phyloP scores from a whole-genome alignment of 2,329 filamentous ascomycete genomes.

The Lasiodiplodia gonubiensis region DNA sequence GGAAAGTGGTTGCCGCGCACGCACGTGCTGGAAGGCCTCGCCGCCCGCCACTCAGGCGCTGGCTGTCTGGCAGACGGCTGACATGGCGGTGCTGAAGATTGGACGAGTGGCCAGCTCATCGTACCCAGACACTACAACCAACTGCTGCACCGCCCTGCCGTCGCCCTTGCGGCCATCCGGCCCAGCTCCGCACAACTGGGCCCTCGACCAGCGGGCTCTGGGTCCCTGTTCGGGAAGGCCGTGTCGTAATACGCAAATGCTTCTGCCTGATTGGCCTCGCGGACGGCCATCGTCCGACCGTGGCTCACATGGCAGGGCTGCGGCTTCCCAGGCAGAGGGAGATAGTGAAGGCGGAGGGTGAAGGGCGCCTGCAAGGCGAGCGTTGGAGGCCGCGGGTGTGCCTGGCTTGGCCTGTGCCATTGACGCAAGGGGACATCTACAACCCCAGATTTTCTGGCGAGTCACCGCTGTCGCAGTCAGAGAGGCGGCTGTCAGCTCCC shows the following conservation, averaged over 20 bases:
- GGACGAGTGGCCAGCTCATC: neutral
- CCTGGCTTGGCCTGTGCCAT: conserved; percentile 25
- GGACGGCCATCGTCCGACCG: neutral
- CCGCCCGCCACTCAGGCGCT: neutral
- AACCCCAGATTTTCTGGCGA: conserved; percentile 29
- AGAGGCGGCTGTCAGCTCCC: conserved; percentile 7
- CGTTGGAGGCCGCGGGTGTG: neutral
- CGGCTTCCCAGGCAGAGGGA: neutral
- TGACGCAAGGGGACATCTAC: neutral
- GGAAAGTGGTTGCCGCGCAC: conserved; percentile 6
- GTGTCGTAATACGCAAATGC: conserved; percentile 10
- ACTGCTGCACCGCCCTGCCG: neutral
- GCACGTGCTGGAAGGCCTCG: conserved; percentile 3
- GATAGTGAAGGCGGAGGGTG: neutral
- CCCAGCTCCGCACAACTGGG: conserved; percentile 10
- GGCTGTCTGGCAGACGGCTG: neutral
- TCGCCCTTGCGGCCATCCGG: conserved; percentile 13
- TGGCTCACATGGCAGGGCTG: neutral
- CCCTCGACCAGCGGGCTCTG: neutral
- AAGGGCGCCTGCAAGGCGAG: neutral
- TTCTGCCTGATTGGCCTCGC: conserved; percentile 8
- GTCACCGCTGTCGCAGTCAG: conserved; percentile 7
- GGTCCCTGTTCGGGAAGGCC: neutral
- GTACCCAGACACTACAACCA: conserved; percentile 3
- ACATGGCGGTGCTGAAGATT: neutral